phyloP scores from a whole-genome alignment of 2,329 filamentous ascomycete species.

The Colletotrichum magnum region DNA sequence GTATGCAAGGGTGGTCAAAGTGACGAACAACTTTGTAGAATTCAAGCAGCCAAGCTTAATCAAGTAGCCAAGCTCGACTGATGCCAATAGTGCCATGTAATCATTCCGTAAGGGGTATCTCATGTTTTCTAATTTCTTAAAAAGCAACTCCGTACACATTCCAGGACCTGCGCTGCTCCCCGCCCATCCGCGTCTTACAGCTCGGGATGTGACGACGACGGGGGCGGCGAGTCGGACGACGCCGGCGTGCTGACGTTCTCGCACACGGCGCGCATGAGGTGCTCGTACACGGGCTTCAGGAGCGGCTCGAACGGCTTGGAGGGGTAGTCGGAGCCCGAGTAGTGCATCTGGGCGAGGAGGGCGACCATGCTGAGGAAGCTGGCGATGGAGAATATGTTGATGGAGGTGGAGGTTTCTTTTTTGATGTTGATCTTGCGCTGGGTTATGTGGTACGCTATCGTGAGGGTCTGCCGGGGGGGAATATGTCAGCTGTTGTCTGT shows the following conservation, averaged over 20 bases:
- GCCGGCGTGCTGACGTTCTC: constrained; percentile 17
- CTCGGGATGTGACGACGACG: constrained; percentile 11
- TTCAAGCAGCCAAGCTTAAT: too few relatives aligned
- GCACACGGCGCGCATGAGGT: constrained; percentile 11
- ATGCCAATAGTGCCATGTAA: neutral
- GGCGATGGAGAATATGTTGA: constrained; percentile 82
- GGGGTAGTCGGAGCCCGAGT: constrained; percentile 72
- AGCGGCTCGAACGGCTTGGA: constrained; percentile 62
- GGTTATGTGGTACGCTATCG: constrained; percentile 81
- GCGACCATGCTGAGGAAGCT: constrained; percentile 83
- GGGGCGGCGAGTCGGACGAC: neutral
- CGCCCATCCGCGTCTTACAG: neutral
- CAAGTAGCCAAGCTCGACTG: too few relatives aligned
- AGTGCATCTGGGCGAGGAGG: constrained; percentile 76
- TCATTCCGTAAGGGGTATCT: constrained; percentile 30
- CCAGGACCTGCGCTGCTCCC: neutral
- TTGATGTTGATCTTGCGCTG: constrained; percentile 85
- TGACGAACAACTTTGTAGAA: neutral
- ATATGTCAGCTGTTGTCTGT: constrained; percentile 6
- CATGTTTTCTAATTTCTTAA: too few relatives aligned
- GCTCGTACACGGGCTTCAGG: constrained; percentile 21
- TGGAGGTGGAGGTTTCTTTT: constrained; percentile 83
- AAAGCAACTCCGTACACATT: neutral
- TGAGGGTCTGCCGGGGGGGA: constrained; percentile 70
- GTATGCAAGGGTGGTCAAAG: neutral